A percentile compares a stretch with the other conserved stretches of the same genome.
These are phyloP conservation scores for Cardamine resedifolia DNA, from an alignment of 345 rosid species.

Conservation along the genomic window DNA sequence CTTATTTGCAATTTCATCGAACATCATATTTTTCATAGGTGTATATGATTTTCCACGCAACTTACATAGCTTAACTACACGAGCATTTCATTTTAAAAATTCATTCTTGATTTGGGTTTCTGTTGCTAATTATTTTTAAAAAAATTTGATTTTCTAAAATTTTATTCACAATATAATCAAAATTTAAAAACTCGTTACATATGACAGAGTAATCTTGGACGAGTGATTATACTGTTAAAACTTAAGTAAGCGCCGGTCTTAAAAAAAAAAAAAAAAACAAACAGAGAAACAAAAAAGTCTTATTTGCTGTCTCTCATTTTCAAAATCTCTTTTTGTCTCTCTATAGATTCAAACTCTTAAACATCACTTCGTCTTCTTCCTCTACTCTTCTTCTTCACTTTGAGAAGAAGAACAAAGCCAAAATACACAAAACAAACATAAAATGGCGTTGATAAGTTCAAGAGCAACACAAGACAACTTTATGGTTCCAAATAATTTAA, in stretches of 20 bases:
- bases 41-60: neutral
- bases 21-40: neutral
- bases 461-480: constrained; percentile 33
- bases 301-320: constrained; percentile 40
- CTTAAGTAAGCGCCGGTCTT: neutral
- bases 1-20: neutral
- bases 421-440: neutral
- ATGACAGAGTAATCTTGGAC: neutral
- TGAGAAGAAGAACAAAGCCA: neutral
- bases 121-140: neutral
- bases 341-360: constrained; percentile 8
- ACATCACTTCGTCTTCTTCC: neutral
- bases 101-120: neutral
- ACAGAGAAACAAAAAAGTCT: constrained; percentile 4
- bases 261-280: neutral
- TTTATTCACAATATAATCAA: neutral
- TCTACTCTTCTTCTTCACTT: neutral
- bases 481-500: constrained; percentile 37
- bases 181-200: neutral
- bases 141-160: neutral
- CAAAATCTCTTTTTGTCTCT: neutral
- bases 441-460: constrained; percentile 50
- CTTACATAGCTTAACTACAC: neutral
- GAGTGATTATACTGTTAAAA: neutral
- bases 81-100: neutral